Conservation (phyloP, 257 asterid genomes). For the Salvia miltiorrhiza region DNA sequence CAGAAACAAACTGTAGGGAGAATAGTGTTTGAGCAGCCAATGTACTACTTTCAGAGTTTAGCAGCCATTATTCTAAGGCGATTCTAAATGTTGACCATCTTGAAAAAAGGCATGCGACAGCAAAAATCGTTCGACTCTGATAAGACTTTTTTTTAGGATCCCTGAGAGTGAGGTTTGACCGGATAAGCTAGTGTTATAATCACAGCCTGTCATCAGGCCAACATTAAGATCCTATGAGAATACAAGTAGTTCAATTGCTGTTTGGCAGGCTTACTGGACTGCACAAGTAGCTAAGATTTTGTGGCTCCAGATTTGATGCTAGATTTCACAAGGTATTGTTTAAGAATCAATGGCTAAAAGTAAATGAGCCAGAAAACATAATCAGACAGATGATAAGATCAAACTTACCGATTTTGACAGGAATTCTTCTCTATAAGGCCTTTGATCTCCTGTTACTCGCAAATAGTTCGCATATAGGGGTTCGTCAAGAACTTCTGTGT, state of each 20-base stretch:
- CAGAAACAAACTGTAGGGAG: neutral
- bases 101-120: neutral
- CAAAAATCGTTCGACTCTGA: neutral
- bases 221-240: neutral
- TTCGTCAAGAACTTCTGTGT: constrained; percentile 77
- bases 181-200: too few relatives aligned
- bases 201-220: too few relatives aligned
- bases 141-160: neutral
- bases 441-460: constrained; percentile 51
- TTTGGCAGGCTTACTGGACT: too few relatives aligned
- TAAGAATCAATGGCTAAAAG: neutral
- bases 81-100: neutral
- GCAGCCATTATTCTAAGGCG: neutral
- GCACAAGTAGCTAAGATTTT: neutral
- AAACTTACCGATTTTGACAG: constrained; percentile 51
- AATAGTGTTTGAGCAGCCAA: constrained; percentile 3
- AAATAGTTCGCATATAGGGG: constrained; percentile 69
- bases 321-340: neutral
- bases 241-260: neutral
- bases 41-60: neutral
- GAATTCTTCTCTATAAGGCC: constrained; percentile 68
- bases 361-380: neutral
- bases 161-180: neutral
- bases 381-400: neutral
- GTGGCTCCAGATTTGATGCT: neutral